Conservation (phyloP, 805 yeast genomes). For the Starmerella geochares region DNA sequence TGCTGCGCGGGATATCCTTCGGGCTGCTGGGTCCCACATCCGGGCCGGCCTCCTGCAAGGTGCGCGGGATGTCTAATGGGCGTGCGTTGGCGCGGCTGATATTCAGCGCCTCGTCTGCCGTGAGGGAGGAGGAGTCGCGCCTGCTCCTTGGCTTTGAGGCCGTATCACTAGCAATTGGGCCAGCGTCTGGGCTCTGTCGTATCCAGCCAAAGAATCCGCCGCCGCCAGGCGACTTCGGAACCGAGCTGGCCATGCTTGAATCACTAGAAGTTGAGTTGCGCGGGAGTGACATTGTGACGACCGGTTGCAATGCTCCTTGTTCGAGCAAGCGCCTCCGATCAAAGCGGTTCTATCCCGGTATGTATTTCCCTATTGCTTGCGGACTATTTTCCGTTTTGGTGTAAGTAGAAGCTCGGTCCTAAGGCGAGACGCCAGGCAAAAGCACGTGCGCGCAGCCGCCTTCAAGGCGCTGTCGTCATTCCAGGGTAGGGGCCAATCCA, state of each 20-base stretch:
- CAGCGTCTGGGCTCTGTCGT: background rate
- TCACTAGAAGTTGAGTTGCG: background rate
- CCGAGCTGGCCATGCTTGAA: background rate
- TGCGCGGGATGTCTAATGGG: conserved; percentile 11
- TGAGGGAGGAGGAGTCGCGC: conserved; percentile 25
- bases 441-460: background rate
- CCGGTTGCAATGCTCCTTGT: background rate
- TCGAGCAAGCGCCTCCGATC: background rate
- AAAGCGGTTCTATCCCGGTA: no score
- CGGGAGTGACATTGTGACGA: background rate
- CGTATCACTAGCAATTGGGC: background rate
- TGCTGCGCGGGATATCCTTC: background rate
- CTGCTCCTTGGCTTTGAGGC: conserved; percentile 15
- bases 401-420: background rate
- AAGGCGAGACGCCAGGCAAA: background rate
- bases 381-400: background rate
- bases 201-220: conserved; percentile 2
- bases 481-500: background rate
- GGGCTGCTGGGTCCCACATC: background rate
- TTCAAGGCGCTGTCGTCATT: background rate
- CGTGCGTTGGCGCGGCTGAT: conserved; percentile 29
- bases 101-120: conserved; percentile 34
- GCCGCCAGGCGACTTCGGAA: background rate
- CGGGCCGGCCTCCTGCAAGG: background rate
- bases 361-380: background rate